Evolutionary conservation across 192 early-diverging fungal species (phyloP).

Genomic region (Spizellomyces punctatus): DNA sequence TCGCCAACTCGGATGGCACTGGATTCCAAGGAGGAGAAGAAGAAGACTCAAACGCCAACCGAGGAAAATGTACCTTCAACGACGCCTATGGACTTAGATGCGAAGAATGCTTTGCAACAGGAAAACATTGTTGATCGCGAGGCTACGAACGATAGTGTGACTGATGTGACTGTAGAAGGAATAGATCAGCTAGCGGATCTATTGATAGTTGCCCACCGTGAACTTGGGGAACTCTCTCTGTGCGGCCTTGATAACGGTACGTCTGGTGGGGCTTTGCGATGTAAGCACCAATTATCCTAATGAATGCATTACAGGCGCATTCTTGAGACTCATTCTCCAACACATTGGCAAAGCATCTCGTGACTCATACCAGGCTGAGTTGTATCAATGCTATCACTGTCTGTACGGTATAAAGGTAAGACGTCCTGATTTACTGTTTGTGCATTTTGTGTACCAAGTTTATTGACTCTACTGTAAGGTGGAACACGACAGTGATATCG

Average conservation of each 20-base stretch:
- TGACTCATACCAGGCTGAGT: constrained; percentile 24
- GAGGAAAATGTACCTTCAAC: no score
- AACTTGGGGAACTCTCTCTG: constrained; percentile 8
- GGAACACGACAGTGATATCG: background rate
- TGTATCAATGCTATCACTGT: constrained; percentile 71
- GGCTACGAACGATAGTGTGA: no score
- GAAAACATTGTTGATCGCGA: no score
- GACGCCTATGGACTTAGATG: no score
- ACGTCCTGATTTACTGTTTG: background rate
- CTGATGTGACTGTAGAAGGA: no score
- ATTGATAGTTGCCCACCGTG: constrained; percentile 10
- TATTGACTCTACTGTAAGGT: no score
- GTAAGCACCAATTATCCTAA: no score
- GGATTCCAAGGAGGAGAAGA: no score
- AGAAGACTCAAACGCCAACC: no score
- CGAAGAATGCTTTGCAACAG: no score
- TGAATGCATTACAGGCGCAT: background rate
- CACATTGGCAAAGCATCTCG: background rate
- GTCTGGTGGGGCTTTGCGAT: no score
- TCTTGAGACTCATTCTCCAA: constrained; percentile 6
- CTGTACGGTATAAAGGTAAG: constrained; percentile 65
- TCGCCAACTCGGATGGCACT: no score
- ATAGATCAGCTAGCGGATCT: background rate
- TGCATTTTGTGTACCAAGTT: background rate
- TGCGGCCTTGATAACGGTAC: constrained; percentile 15